Evolutionary conservation across 1,284 basidiomycete genomes (phyloP), one percentile per base, ranked within the genome.

Genomic region (Irpex sp.): DNA sequence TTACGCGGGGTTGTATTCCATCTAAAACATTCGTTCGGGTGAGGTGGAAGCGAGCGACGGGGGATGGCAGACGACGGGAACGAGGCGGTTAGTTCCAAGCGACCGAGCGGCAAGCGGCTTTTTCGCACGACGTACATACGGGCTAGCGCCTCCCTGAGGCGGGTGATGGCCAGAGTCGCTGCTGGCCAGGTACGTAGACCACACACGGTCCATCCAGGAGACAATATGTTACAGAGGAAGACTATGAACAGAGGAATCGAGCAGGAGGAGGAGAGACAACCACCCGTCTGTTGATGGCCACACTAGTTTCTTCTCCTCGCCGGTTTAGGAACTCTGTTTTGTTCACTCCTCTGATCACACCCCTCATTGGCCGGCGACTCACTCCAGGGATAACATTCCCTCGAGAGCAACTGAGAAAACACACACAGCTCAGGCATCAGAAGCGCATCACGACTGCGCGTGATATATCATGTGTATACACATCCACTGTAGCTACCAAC

Each of bases 171-270:
- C 61, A 36, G 64, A 63, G 55, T 49, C 59, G 26, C 54, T 51
- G 9, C 38, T 48, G 11, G 67, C 80, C 9, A 84, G 78, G 68
- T 83, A 84, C 6, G 78, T 79, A 40, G 81, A 82, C 82, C 82
- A 83, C 63, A 81, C 73, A 40, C 82, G 76, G 68, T 83, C 80
- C 82, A 84, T 83, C 64, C 58, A 36, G 9, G 61, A 19, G 8
- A 26, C 21, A 31, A n/a, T 17, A 64, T 19, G 52, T 38, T 59
- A 58, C 51, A 61, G 51, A 47, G n/a, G 48, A 47, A 36, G 55
- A 44, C n/a, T 57, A 66, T 11, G 38, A 48, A 62, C 17, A 59
- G 60, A 44, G 49, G 17, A 19, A 52, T 3, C 15, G 61, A 37
- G 34, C 21, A 26, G 21, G 61, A 37, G 55, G 38, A 36, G 38